A percentile compares a stretch with the other conserved stretches of the same genome.
Conservation (phyloP, 257 asterid genomes). For the Solanum raphanifolium region DNA sequence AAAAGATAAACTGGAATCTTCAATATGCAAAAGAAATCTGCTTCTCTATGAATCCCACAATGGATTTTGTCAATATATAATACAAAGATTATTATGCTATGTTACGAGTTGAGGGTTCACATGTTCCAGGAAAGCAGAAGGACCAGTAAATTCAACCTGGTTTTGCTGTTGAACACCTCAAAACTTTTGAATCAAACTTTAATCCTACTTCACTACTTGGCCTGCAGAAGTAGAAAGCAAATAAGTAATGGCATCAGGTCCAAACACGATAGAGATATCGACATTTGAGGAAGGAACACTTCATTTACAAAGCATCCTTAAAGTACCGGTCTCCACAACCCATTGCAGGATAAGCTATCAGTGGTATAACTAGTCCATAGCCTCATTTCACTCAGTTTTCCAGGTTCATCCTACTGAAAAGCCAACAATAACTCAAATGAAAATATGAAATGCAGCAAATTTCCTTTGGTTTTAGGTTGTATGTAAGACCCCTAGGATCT, state of each 20-base stretch:
- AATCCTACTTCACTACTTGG: conserved; percentile 22
- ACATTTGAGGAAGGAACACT: neutral
- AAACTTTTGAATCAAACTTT: conserved; percentile 6
- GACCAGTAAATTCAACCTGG: conserved; percentile 19
- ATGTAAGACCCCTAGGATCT: neutral
- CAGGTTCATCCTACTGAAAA: neutral
- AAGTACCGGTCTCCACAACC: neutral
- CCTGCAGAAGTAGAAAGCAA: neutral
- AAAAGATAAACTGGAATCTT: neutral
- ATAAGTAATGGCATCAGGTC: neutral
- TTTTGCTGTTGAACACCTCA: conserved; percentile 10
- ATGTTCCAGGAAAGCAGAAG: conserved; percentile 14
- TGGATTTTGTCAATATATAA: conserved; percentile 16
- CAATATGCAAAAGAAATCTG: conserved; percentile 5
- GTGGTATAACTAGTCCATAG: neutral
- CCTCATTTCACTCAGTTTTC: neutral
- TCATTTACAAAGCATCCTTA: neutral
- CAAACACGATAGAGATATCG: neutral
- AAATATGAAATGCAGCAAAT: neutral
- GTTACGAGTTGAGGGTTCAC: conserved; percentile 23
- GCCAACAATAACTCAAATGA: neutral
- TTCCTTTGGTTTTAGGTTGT: neutral
- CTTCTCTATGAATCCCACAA: conserved; percentile 9
- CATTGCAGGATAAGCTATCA: neutral
- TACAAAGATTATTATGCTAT: conserved; percentile 19